Base-by-base conservation (phyloP, 495 filamentous ascomycete species). In the Saxophila tyrrhenica region DNA sequence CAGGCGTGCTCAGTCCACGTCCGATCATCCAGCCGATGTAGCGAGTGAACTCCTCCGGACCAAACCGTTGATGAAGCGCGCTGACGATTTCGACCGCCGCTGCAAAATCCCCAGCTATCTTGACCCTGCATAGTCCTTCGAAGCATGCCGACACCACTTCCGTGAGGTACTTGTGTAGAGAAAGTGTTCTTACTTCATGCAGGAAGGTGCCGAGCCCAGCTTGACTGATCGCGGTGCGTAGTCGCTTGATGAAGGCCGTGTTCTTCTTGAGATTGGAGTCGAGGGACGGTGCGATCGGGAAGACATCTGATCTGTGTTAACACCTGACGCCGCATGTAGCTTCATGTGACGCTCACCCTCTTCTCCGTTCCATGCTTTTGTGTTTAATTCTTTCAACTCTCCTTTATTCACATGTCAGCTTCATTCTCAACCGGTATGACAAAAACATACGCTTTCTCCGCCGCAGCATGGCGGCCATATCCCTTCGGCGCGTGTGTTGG, bases 181-280 rank as follows among this genome's bases (percentile, higher is more conserved):
- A 96, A 8, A 96, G 76, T 44, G 89, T 88, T 55, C 86, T 84
- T 60, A 95, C 87, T 63, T 99, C 92, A 65, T 94, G 83, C 39
- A 96, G 69, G 69, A 97, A 94, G 53, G 88, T 89, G 50, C 78
- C 73, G 39, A 87, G 77, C 43, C 85, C 83, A 48, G 87, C 76
- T 47, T 86, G 73, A 54, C 80, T 89, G 56, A 97, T 83, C 39
- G 89, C 86, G 24, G 92, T 95, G 35, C 92, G 87, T 32, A 97
- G 76, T 50, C 94, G 85, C 69, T 95, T 96, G 67, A 99, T 99
- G 69, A 97, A 96, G 54, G 91, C 90, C 13, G 92, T 99, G 64
- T 99, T 99, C 71, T 97, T 99, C 75, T 95, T 97, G 62, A 99
- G 77, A 25, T 90, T 91, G 17, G 94, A 95, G 68, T 99, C 94